phyloP scores from a whole-genome alignment of 1,139 yeast genomes.

The Taphrina wiesneri region DNA sequence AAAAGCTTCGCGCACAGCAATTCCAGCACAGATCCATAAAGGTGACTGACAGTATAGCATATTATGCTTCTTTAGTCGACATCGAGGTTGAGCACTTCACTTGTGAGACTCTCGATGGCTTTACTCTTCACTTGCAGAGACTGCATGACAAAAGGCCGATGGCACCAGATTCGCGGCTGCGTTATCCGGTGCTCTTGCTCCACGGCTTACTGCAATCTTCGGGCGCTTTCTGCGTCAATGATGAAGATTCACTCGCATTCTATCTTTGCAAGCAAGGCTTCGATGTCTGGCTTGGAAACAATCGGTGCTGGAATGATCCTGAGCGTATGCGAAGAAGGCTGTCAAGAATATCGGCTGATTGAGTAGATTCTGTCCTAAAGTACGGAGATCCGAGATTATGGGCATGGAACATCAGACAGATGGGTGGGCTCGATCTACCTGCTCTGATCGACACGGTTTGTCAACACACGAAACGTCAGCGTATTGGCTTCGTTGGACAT shows the following conservation, averaged over 20 bases:
- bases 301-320: slow-evolving; percentile 80
- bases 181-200: slow-evolving; percentile 65
- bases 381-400: slow-evolving; percentile 54
- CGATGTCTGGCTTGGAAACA: slow-evolving; percentile 94
- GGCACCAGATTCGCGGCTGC: slow-evolving; percentile 29
- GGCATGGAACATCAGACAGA: slow-evolving; percentile 80
- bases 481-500: slow-evolving; percentile 68
- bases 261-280: slow-evolving; percentile 62
- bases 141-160: slow-evolving; percentile 29
- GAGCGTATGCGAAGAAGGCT: slow-evolving; percentile 49
- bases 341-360: not conserved
- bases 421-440: slow-evolving; percentile 77
- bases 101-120: slow-evolving; percentile 78
- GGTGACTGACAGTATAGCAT: slow-evolving; percentile 56
- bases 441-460: slow-evolving; percentile 66
- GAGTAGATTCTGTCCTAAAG: slow-evolving; percentile 43
- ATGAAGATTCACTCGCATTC: slow-evolving; percentile 72
- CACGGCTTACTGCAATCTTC: slow-evolving; percentile 89
- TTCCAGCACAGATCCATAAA: slow-evolving; percentile 44
- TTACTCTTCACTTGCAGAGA: slow-evolving; percentile 48
- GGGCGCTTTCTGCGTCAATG: slow-evolving; percentile 79
- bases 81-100: slow-evolving; percentile 60
- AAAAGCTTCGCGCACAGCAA: slow-evolving; percentile 25
- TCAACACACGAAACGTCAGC: slow-evolving; percentile 49
- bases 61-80: slow-evolving; percentile 65